phyloP scores from a whole-genome alignment of 345 rosid species.

The Combretum micranthum region DNA sequence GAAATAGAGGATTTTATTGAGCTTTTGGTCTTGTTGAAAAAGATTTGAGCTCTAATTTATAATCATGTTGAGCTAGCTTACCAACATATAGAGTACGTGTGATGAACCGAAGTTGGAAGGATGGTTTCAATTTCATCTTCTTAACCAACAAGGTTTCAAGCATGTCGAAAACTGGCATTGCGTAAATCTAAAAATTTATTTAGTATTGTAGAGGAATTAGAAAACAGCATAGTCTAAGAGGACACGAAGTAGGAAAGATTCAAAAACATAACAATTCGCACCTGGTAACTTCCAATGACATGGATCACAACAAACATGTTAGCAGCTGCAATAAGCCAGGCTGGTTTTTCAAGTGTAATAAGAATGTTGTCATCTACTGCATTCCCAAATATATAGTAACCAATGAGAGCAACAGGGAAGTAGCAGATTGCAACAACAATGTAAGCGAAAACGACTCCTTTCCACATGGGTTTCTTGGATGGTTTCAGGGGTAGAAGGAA shows the following conservation, averaged over 20 bases:
- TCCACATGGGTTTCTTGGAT: slow-evolving; percentile 81
- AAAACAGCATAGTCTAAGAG: background rate
- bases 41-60: too few relatives aligned
- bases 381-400: slow-evolving; percentile 58
- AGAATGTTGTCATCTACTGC: slow-evolving; percentile 63
- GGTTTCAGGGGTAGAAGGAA: slow-evolving; percentile 86
- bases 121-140: slow-evolving; percentile 40
- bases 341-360: slow-evolving; percentile 50
- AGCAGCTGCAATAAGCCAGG: slow-evolving; percentile 65
- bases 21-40: too few relatives aligned
- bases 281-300: slow-evolving; percentile 87
- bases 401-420: slow-evolving; percentile 64
- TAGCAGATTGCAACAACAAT: slow-evolving; percentile 64
- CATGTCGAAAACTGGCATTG: slow-evolving; percentile 89
- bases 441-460: slow-evolving; percentile 70
- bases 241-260: background rate
- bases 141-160: slow-evolving; percentile 62
- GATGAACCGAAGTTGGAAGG: slow-evolving; percentile 49
- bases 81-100: slow-evolving; percentile 64
- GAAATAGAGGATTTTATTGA: too few relatives aligned
- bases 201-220: background rate
- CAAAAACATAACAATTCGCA: too few relatives aligned
- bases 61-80: slow-evolving; percentile 16
- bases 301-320: slow-evolving; percentile 74
- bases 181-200: slow-evolving; percentile 39